phyloP scores from a whole-genome alignment of 345 rosid genomes.

The Eucalyptus caleyi region DNA sequence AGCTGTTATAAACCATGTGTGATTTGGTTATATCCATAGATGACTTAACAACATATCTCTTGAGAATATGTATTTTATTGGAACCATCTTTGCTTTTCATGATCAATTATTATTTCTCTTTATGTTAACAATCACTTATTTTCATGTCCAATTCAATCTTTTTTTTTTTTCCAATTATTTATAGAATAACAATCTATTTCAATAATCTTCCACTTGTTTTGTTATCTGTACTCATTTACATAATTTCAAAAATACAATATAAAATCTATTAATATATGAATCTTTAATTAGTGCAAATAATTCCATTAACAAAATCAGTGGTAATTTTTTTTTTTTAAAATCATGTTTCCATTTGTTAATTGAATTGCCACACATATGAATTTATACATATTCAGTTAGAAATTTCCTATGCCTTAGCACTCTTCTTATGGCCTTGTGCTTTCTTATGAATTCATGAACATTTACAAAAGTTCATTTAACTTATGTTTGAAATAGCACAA shows the following conservation, averaged over 20 bases:
- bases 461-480: too few species aligned
- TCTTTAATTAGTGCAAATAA: background rate
- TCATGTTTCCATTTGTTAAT: background rate
- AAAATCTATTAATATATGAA: background rate
- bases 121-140: background rate
- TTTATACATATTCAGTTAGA: background rate
- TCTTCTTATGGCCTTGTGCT: background rate
- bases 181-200: background rate
- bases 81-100: background rate
- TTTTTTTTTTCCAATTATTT: background rate
- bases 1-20: background rate
- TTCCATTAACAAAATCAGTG: background rate
- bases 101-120: background rate
- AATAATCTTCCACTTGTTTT: background rate
- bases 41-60: too few species aligned
- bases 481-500: background rate
- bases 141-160: background rate
- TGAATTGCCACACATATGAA: background rate
- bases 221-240: background rate
- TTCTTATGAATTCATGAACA: too few species aligned
- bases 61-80: background rate
- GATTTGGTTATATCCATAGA: background rate
- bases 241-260: background rate
- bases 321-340: rapidly evolving
- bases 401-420: background rate